Evolutionary conservation across 2,329 filamentous ascomycete genomes (phyloP), one percentile per base, ranked within the genome.

Genomic region (Neonectria magnoliae): DNA sequence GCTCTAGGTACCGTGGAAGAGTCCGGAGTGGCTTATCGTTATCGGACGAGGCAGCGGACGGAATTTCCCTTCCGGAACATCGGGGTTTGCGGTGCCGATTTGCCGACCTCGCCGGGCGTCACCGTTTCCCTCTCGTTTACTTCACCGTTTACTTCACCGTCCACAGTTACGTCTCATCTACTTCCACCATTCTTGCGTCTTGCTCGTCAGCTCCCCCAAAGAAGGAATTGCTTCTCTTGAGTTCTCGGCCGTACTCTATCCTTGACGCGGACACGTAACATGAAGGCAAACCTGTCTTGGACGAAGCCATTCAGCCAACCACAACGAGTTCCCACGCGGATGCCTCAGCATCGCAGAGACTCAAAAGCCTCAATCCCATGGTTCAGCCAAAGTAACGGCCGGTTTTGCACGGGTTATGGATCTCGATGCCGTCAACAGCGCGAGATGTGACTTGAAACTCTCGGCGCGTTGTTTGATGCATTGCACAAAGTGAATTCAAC

Each of bases 81-180:
- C 61, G 61, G 61, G 50, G 60, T 25, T 41, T 48, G 11, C 8
- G 8, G 18, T 45, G 44, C 60, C 60, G 60, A 62, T 53, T 18
- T 45, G 44, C 60, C 60, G 60, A 62, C 45, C n/a, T 10, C 7
- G n/a, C 48, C 25, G 27, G 22, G 22, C 9, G 8, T 25, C 44
- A 27, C 44, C 20, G 44, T 48, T 48, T 48, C 5, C 14, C n/a
- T 33, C 11, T 29, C 47, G 29, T 51, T 51, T 20, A 5, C 25
- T 11, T 29, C 25, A 18, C 16, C 25, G 25, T 18, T 16, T 10
- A 20, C 27, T n/a, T 31, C 45, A 50, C 16, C 45, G 16, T 50
- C n/a, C 29, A 33, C n/a, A 27, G 27, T 11, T 33, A 22, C 29
- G 13, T n/a, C 14, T 25, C 45, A 48, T 29, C 45, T 29, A 5